A percentile compares a stretch with the other conserved stretches of the same genome.
phyloP scores from a whole-genome alignment of 495 filamentous ascomycete species.

The Xylaria intraflava region DNA sequence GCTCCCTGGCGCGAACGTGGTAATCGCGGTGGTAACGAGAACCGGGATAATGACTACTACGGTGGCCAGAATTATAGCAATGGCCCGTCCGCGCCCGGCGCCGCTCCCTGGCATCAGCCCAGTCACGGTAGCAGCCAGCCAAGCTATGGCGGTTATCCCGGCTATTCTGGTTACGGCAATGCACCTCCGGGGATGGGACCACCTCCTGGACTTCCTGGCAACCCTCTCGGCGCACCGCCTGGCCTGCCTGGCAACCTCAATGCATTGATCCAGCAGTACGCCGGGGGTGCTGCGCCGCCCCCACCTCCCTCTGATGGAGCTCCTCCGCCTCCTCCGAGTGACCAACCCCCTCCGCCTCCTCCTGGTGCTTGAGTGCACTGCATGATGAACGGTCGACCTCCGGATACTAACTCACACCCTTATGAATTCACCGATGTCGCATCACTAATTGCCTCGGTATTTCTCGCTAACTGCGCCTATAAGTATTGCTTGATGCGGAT shows the following conservation, averaged over 20 bases:
- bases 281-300: conserved; percentile 52
- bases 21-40: conserved; percentile 27
- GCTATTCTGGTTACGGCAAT: conserved; percentile 8
- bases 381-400: conserved; percentile 6
- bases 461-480: conserved; percentile 8
- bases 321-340: conserved; percentile 69
- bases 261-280: conserved; percentile 61
- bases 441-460: conserved; percentile 14
- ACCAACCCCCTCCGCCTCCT: conserved; percentile 70
- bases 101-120: conserved; percentile 66
- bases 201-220: conserved; percentile 52
- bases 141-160: conserved; percentile 42
- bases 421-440: not conserved
- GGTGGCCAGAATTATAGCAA: conserved; percentile 36
- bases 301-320: conserved; percentile 48
- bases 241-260: conserved; percentile 53
- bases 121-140: conserved; percentile 41
- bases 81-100: conserved; percentile 42
- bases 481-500: not conserved
- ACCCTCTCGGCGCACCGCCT: conserved; percentile 51
- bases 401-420: conserved; percentile 17
- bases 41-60: conserved; percentile 38
- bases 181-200: conserved; percentile 49
- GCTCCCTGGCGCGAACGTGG: conserved; percentile 50
- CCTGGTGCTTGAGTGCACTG: conserved; percentile 41